Base-by-base conservation (phyloP, 305 asterid genomes). In the Fraxinus floribunda region DNA sequence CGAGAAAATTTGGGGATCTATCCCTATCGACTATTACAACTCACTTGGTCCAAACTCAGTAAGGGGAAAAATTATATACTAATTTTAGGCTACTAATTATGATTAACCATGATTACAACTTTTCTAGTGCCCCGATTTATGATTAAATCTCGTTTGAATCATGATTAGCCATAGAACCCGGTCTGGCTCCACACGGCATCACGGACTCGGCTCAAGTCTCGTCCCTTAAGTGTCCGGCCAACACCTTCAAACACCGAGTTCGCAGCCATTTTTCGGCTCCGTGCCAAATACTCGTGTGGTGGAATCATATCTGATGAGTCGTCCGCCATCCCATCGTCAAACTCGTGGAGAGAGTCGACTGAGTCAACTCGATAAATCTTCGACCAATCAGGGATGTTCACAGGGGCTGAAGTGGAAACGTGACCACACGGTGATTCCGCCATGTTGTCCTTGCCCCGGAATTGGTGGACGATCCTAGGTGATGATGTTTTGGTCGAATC, bases 111-210 rank as follows among this genome's bases (percentile, higher is more conserved):
- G 29, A 32, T 49, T 62, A 44, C 26, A 20, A 11, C 11, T 7
- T 52, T 29, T 79, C n/a, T 36, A 75, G 4, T 29, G 52, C n/a
- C 75, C 26, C 15, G 5, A 75, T n/a, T 39, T 78, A 20, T 39
- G 18, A 71, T 35, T 13, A 46, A 60, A 64, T 13, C 9, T 16
- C 71, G 15, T 5, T 1, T 4, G 22, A 68, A 39, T 4, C 5
- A 34, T 15, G 18, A 30, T 80, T 81, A 92, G 10, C 97, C 97
- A 72, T 91, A 76, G 76, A 92, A 93, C 78, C 97, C 96, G 32
- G 97, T 93, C 77, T 90, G 97, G 35, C 94, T 92, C 97, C 97
- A 93, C 15, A 93, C 97, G 0, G 97, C 94, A 79, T 92, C 96
- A n/a, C 97, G 87, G 22, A 93, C 97, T 77, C 97, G 89, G 41